phyloP scores from a whole-genome alignment of 192 early-diverging fungal species.

The Dissophora ornata region DNA sequence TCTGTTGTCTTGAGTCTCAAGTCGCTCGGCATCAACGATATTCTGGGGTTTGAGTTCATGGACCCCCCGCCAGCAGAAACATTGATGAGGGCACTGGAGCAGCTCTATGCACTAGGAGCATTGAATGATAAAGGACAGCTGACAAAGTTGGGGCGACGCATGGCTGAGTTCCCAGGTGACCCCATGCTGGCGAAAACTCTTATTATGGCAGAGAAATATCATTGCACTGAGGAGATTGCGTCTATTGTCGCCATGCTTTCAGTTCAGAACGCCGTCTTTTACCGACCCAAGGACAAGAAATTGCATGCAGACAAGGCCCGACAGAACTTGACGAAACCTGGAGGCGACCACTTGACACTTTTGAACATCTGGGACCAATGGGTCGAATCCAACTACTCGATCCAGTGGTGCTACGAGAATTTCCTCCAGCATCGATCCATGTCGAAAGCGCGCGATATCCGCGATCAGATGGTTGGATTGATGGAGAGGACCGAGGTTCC shows the following conservation, averaged over 20 bases:
- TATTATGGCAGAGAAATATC: constrained; percentile 91
- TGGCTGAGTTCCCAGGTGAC: constrained; percentile 99
- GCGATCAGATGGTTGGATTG: constrained; percentile 92
- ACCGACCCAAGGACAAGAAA: constrained; percentile 92
- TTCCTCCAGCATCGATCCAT: constrained; percentile 94
- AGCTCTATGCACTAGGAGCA: constrained; percentile 91
- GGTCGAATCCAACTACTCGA: constrained; percentile 90
- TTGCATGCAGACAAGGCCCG: constrained; percentile 94
- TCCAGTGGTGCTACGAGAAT: constrained; percentile 97
- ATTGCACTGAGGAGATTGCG: constrained; percentile 92
- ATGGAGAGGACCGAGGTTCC: constrained; percentile 94
- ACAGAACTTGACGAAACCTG: constrained; percentile 87
- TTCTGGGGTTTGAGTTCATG: constrained; percentile 98
- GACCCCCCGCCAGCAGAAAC: constrained; percentile 96
- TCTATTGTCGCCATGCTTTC: constrained; percentile 96
- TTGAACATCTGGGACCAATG: constrained; percentile 94
- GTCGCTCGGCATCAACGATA: constrained; percentile 94
- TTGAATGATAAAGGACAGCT: constrained; percentile 92
- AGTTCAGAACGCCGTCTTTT: constrained; percentile 83
- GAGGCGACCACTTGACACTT: constrained; percentile 94
- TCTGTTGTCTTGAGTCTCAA: constrained; percentile 93
- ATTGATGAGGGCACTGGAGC: constrained; percentile 91
- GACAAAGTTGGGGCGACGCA: constrained; percentile 94
- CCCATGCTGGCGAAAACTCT: constrained; percentile 95
- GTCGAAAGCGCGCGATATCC: constrained; percentile 88